A percentile compares a stretch with the other conserved stretches of the same genome.
phyloP scores from a whole-genome alignment of 2,329 filamentous ascomycete species.

The Phialemonium atrogriseum region DNA sequence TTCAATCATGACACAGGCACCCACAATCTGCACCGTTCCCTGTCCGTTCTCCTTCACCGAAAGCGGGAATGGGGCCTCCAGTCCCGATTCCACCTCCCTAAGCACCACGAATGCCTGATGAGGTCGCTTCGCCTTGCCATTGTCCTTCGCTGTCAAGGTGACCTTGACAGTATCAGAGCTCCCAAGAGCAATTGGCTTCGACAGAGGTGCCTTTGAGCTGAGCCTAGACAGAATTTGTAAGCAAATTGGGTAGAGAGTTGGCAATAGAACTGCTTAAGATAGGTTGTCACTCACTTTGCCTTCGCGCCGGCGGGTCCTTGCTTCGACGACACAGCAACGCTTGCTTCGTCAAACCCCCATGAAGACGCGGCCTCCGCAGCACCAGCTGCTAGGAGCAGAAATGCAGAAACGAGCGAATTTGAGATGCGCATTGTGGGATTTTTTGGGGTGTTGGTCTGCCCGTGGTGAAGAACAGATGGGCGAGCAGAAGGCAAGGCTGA shows the following conservation, averaged over 20 bases:
- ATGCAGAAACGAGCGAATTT: slow-evolving; percentile 27
- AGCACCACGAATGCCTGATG: slow-evolving; percentile 91
- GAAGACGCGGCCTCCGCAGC: slow-evolving; percentile 45
- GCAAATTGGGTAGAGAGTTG: no score
- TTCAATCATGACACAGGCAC: slow-evolving; percentile 22
- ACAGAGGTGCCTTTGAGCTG: slow-evolving; percentile 48
- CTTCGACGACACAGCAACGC: slow-evolving; percentile 57
- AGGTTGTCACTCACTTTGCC: slow-evolving; percentile 46
- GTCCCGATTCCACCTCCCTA: slow-evolving; percentile 61
- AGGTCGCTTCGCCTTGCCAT: slow-evolving; percentile 69
- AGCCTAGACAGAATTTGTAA: slow-evolving; percentile 38
- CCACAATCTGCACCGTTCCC: slow-evolving; percentile 74
- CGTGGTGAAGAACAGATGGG: not conserved
- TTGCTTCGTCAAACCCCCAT: slow-evolving; percentile 70
- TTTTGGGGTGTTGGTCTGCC: not conserved
- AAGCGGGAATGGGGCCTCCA: slow-evolving; percentile 83
- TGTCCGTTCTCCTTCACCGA: slow-evolving; percentile 83
- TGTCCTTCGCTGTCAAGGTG: slow-evolving; percentile 71
- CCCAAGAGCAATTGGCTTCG: slow-evolving; percentile 57
- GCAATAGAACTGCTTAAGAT: slow-evolving; percentile 10
- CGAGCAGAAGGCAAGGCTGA: slow-evolving; percentile 1
- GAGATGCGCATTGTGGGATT: slow-evolving; percentile 32
- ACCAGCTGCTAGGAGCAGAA: slow-evolving; percentile 39
- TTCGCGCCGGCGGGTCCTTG: slow-evolving; percentile 52
- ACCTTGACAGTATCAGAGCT: slow-evolving; percentile 71